These are phyloP conservation scores for Pseudocercospora macadamiae DNA, from an alignment of 2,329 filamentous ascomycete genomes.

Conservation along the genomic window DNA sequence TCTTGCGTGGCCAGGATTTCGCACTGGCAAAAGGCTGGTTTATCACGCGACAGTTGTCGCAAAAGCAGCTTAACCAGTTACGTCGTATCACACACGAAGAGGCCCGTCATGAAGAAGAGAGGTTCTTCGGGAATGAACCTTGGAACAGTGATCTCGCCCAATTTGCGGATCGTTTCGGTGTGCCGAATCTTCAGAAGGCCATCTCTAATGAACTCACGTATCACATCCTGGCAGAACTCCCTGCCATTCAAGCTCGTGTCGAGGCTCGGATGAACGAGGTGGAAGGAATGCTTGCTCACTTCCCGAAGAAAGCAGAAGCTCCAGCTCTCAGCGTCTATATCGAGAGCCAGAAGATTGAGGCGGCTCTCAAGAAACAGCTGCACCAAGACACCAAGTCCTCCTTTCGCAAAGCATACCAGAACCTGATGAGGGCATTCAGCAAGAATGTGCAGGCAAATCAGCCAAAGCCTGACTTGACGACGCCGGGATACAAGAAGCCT, in stretches of 20 bases:
- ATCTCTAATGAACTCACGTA: constrained; percentile 54
- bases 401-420: constrained; percentile 49
- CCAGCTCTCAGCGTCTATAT: constrained; percentile 67
- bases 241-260: constrained; percentile 50
- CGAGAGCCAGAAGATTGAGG: constrained; percentile 62
- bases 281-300: constrained; percentile 55
- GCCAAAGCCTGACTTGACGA: constrained; percentile 32
- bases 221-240: constrained; percentile 47
- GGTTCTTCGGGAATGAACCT: constrained; percentile 53
- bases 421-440: constrained; percentile 57
- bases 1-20: constrained; percentile 63
- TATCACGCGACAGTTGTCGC: constrained; percentile 67
- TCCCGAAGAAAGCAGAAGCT: constrained; percentile 67
- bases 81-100: constrained; percentile 45
- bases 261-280: constrained; percentile 55
- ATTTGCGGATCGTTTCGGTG: constrained; percentile 56
- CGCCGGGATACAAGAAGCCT: constrained; percentile 30
- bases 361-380: constrained; percentile 57
- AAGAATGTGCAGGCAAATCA: constrained; percentile 39
- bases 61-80: constrained; percentile 51
- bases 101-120: constrained; percentile 53
- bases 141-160: constrained; percentile 50
- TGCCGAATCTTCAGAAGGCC: constrained; percentile 50
- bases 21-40: constrained; percentile 75
- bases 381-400: constrained; percentile 51